A percentile compares a stretch with the other conserved stretches of the same genome.
Conservation (phyloP, 495 filamentous ascomycete species). For the Paragyromitra xinjiangensis region DNA sequence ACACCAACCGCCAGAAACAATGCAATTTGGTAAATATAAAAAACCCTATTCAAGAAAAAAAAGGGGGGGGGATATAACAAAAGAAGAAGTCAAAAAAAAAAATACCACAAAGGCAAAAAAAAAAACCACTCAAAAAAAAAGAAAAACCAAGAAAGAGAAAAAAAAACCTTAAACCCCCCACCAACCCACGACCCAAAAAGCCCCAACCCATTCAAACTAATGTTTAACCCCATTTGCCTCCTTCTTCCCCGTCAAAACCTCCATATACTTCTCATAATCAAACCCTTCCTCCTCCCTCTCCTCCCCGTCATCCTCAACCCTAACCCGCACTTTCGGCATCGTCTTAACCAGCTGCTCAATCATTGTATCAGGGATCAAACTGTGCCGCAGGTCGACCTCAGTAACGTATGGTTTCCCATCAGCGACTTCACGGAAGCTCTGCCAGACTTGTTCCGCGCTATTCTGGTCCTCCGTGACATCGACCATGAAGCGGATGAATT, state of each 20-base stretch:
- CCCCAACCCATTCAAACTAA: conserved; percentile 4
- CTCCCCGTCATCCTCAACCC: conserved; percentile 39
- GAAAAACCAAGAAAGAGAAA: conserved; percentile 19
- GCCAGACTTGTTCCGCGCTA: conserved; percentile 96
- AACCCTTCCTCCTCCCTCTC: conserved; percentile 55
- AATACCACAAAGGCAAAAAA: conserved; percentile 18
- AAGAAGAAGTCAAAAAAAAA: background rate
- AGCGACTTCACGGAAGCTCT: conserved; percentile 94
- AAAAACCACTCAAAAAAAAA: background rate
- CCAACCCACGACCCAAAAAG: background rate
- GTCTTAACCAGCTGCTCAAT: conserved; percentile 89
- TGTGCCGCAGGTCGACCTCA: conserved; percentile 93
- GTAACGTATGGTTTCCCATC: conserved; percentile 99
- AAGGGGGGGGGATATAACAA: conserved; percentile 8
- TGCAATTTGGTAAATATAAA: conserved; percentile 32
- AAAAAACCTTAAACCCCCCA: conserved; percentile 32
- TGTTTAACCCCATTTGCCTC: conserved; percentile 46
- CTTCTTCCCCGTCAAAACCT: conserved; percentile 53
- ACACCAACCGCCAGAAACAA: conserved; percentile 30
- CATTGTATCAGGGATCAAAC: conserved; percentile 91
- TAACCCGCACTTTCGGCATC: conserved; percentile 68
- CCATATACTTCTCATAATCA: conserved; percentile 58
- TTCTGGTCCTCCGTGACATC: conserved; percentile 98
- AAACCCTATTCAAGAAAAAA: background rate
- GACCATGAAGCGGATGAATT: conserved; percentile 99